These are phyloP conservation scores for Entamoeba moshkovskii DNA, from an alignment of 208 protist species.

Conservation along the genomic window DNA sequence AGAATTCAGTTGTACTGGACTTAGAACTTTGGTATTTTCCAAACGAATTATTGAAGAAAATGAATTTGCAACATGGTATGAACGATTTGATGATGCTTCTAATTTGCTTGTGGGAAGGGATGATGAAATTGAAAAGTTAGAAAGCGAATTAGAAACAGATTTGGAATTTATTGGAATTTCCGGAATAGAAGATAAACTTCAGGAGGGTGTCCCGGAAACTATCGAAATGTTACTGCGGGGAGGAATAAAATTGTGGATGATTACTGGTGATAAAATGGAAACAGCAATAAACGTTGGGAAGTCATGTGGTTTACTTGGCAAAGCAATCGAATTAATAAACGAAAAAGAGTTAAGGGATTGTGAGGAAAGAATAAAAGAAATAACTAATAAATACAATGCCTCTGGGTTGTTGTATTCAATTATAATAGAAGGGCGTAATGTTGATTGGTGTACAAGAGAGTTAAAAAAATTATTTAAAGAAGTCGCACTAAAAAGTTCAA, in stretches of 20 bases:
- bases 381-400: background rate
- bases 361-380: background rate
- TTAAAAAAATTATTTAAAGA: background rate
- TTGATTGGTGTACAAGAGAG: background rate
- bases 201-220: slow-evolving; percentile 42
- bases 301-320: background rate
- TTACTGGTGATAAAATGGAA: slow-evolving; percentile 92
- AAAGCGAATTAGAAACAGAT: background rate
- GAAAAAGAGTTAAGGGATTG: background rate
- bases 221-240: slow-evolving; percentile 44
- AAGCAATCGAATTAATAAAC: background rate
- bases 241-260: slow-evolving; percentile 77
- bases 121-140: background rate
- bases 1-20: background rate
- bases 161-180: slow-evolving; percentile 9
- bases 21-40: background rate
- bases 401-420: no score
- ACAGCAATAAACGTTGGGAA: slow-evolving; percentile 59
- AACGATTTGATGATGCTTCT: background rate
- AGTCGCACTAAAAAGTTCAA: fast-evolving
- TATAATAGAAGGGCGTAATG: no score
- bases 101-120: background rate
- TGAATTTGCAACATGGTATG: background rate
- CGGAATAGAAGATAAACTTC: slow-evolving; percentile 40
- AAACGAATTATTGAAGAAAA: background rate